A percentile compares a stretch with the other conserved stretches of the same genome.
phyloP scores from a whole-genome alignment of 2,329 filamentous ascomycete species.

The Arthroderma sp. region DNA sequence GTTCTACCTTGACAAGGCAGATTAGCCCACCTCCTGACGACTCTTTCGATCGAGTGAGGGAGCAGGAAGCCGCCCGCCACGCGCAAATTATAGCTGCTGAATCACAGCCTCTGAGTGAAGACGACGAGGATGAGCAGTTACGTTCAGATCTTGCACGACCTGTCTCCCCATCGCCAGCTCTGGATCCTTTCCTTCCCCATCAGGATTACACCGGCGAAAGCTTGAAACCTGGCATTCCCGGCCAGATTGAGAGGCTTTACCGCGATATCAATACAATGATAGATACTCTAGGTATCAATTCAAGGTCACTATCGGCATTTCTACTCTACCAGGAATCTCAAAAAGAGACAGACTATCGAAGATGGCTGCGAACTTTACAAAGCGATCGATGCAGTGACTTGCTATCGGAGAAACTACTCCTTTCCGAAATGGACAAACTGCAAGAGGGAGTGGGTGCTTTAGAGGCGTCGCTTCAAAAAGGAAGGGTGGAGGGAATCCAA shows the following conservation, averaged over 20 bases:
- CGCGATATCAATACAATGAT: slow-evolving; percentile 63
- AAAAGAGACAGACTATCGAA: slow-evolving; percentile 39
- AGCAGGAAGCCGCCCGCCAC: slow-evolving; percentile 18
- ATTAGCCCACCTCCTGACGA: slow-evolving; percentile 15
- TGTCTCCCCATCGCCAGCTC: slow-evolving; percentile 28
- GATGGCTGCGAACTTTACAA: slow-evolving; percentile 28
- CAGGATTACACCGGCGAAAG: slow-evolving; percentile 33
- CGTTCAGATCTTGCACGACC: slow-evolving; percentile 32
- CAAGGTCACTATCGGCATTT: slow-evolving; percentile 48
- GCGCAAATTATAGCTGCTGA: slow-evolving; percentile 23
- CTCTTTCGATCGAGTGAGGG: slow-evolving; percentile 16
- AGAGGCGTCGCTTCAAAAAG: slow-evolving; percentile 49
- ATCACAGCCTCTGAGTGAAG: slow-evolving; percentile 27
- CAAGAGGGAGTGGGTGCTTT: slow-evolving; percentile 53
- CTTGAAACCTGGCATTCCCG: slow-evolving; percentile 34
- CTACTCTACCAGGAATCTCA: slow-evolving; percentile 34
- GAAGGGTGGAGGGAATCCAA: slow-evolving; percentile 54
- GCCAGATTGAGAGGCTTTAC: slow-evolving; percentile 37
- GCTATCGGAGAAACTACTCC: slow-evolving; percentile 57
- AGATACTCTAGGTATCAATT: slow-evolving; percentile 78
- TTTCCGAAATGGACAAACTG: slow-evolving; percentile 63
- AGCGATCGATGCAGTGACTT: slow-evolving; percentile 50
- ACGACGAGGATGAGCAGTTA: slow-evolving; percentile 36
- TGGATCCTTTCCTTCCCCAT: slow-evolving; percentile 37
- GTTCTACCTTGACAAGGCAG: slow-evolving; percentile 18